Percentiles rank a stretch among this genome's conserved stretches.
phyloP scores from a whole-genome alignment of 805 yeast species.

The Cyberlindnera samutprakarnensis region DNA sequence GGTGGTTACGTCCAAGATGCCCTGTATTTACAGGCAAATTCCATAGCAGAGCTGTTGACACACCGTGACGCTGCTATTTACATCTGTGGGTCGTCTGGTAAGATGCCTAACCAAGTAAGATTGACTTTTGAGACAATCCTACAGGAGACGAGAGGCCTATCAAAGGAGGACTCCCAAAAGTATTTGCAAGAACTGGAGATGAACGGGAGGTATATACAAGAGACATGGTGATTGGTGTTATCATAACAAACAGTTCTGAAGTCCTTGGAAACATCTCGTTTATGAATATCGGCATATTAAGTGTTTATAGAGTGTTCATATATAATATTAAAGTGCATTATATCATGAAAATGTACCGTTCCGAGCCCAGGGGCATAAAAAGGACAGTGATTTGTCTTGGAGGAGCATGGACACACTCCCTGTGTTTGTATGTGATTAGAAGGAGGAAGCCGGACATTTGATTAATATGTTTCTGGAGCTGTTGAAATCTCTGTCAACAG shows the following conservation, averaged over 20 bases:
- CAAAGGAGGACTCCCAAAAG: slow-evolving; percentile 39
- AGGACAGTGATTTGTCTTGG: too few species aligned
- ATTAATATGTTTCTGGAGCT: too few species aligned
- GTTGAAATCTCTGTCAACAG: too few species aligned
- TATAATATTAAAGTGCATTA: too few species aligned
- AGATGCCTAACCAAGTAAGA: slow-evolving; percentile 86
- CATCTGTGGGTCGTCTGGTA: slow-evolving; percentile 90
- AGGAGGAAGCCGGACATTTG: too few species aligned
- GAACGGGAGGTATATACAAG: slow-evolving; percentile 67
- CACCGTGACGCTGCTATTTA: slow-evolving; percentile 56
- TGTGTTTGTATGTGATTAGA: too few species aligned
- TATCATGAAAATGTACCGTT: too few species aligned
- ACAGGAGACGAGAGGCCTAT: slow-evolving; percentile 34
- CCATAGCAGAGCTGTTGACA: slow-evolving; percentile 45
- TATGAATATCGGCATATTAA: background rate
- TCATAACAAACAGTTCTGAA: background rate
- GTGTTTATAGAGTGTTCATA: slow-evolving; percentile 15
- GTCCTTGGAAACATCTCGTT: background rate
- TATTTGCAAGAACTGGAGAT: slow-evolving; percentile 55
- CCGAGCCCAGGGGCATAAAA: too few species aligned
- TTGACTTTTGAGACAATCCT: slow-evolving; percentile 66
- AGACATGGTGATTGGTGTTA: slow-evolving; percentile 77
- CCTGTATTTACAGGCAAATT: slow-evolving; percentile 41
- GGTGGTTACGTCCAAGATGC: slow-evolving; percentile 74
- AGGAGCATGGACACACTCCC: too few species aligned